Evolutionary conservation across 768 basidiomycete species (phyloP).

Genomic region (Daedaleopsis sinensis): DNA sequence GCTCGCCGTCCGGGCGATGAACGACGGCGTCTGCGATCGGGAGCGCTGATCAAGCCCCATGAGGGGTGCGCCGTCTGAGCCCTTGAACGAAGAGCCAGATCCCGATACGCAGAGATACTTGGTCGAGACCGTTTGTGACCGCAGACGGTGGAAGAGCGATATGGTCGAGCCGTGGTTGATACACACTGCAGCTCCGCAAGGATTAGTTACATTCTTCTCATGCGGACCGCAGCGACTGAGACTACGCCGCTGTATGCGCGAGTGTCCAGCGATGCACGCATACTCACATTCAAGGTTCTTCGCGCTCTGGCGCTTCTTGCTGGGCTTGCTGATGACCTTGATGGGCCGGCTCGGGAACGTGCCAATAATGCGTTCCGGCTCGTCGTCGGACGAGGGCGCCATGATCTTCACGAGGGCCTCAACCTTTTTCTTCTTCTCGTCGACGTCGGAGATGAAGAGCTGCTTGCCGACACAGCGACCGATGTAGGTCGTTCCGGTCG

Average conservation of each 20-base stretch:
- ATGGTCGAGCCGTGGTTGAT: conserved; percentile 96
- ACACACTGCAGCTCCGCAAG: conserved; percentile 58
- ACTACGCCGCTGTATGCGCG: conserved; percentile 14
- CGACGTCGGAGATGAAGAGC: conserved; percentile 92
- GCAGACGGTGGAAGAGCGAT: conserved; percentile 92
- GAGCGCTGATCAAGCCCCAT: conserved; percentile 77
- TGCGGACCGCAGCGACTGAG: background rate
- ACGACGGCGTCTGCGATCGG: conserved; percentile 77
- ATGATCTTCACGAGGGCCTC: conserved; percentile 91
- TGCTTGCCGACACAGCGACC: conserved; percentile 94
- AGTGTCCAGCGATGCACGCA: conserved; percentile 1
- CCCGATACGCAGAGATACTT: conserved; percentile 97
- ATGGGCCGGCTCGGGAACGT: conserved; percentile 93
- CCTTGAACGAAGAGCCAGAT: conserved; percentile 88
- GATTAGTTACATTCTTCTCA: conserved; percentile 4
- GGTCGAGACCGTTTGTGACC: conserved; percentile 94
- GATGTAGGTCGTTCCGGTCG: conserved; percentile 83
- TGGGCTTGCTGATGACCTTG: conserved; percentile 97
- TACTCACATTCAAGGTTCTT: conserved; percentile 90
- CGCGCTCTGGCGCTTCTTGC: conserved; percentile 93
- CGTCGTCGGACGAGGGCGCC: conserved; percentile 77
- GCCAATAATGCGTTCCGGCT: conserved; percentile 83
- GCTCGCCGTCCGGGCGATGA: conserved; percentile 86
- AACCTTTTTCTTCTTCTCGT: conserved; percentile 94
- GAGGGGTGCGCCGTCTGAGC: conserved; percentile 87